Conservation (phyloP, 805 yeast species). For the Brettanomyces nanus region DNA sequence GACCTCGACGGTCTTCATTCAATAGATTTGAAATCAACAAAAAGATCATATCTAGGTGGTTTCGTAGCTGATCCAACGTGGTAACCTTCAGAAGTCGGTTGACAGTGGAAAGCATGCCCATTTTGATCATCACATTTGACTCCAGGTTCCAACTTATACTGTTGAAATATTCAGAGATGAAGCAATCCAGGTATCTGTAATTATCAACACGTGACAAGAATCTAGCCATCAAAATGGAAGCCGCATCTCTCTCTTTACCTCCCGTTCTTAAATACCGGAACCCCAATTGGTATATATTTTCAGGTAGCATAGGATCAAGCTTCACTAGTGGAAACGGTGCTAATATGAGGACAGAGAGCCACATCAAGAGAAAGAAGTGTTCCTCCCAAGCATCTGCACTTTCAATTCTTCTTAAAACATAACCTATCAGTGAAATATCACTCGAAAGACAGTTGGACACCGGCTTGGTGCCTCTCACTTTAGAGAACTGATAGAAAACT, state of each 20-base stretch:
- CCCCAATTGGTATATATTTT: conserved; percentile 29
- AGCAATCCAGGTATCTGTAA: conserved; percentile 20
- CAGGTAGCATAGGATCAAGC: conserved; percentile 27
- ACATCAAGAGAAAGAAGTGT: conserved; percentile 45
- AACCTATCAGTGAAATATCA: conserved; percentile 42
- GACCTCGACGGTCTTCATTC: not conserved
- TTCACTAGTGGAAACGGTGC: conserved; percentile 60
- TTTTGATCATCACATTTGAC: conserved; percentile 7
- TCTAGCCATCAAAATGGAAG: conserved; percentile 44
- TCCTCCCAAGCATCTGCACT: conserved; percentile 5
- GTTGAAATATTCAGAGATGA: conserved; percentile 13
- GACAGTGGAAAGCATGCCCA: conserved; percentile 15
- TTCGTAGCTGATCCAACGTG: conserved; percentile 1
- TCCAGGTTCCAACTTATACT: conserved; percentile 13
- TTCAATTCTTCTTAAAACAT: conserved; percentile 23
- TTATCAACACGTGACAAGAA: conserved; percentile 44
- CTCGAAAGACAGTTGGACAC: conserved; percentile 53
- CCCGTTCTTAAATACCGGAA: conserved; percentile 29
- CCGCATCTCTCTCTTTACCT: conserved; percentile 52
- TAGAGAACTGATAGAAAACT: conserved; percentile 52
- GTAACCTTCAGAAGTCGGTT: conserved; percentile 19
- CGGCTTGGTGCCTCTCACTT: conserved; percentile 58
- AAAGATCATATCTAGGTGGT: conserved; percentile 9
- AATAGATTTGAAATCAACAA: conserved; percentile 14
- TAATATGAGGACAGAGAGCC: conserved; percentile 65